Base-by-base conservation (phyloP, 129 eudicot species). In the Ambrosia trifida region DNA sequence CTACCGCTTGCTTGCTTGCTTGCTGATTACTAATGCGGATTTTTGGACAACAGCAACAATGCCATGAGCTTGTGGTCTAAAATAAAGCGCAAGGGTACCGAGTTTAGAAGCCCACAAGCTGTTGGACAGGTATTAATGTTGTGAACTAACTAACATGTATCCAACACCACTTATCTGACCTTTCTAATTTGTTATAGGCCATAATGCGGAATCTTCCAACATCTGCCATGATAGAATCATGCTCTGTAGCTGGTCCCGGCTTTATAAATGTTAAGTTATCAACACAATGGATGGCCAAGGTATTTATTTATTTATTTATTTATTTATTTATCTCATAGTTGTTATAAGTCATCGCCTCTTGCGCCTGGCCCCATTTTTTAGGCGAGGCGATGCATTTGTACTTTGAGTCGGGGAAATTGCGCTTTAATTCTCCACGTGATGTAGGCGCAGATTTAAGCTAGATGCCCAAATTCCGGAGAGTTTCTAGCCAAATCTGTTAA, bases 271-370 rank as follows among this genome's bases (percentile, higher is more conserved):
- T 94, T 60, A 79, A 61, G 64, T 66, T 94, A 64, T 85, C 99
- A 31, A 82, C 65, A 72, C 63, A 85, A 62, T 94, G 99, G 99
- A 78, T 94, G 28, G 96, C 97, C 24, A 84, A 84, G 93, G 99
- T 89, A 68, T 54, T 33, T 60, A 36, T 20, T 69, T 53, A 13
- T 47, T 9, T 20, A 63, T 19, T 3, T 63, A 44, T 10, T 58
- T 24, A 18, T 1, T 68, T 68, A 30, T 7, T n/a, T n/a, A n/a
- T n/a, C n/a, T n/a, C n/a, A n/a, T n/a, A n/a, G n/a, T n/a, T n/a
- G n/a, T n/a, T n/a, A n/a, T n/a, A n/a, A n/a, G n/a, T n/a, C n/a
- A n/a, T n/a, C n/a, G n/a, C n/a, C n/a, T n/a, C n/a, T n/a, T n/a
- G n/a, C n/a, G n/a, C n/a, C n/a, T n/a, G n/a, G n/a, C n/a, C n/a